These are phyloP conservation scores for Cucurbitaria berberidis DNA, from an alignment of 2,329 filamentous ascomycete genomes.

Conservation along the genomic window DNA sequence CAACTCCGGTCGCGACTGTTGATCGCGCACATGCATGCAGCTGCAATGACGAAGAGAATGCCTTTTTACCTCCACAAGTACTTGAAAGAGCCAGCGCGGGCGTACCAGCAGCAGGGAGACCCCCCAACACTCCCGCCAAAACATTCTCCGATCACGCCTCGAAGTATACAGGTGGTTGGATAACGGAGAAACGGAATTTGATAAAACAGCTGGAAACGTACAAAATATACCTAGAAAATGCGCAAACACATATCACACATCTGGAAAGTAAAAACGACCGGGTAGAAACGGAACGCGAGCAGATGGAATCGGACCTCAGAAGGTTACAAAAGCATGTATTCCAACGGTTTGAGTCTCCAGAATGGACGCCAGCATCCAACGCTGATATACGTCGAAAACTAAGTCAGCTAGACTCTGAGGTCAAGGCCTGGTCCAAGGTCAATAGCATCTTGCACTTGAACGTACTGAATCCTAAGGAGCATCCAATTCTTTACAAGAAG, in stretches of 20 bases:
- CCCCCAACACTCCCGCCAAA: not conserved
- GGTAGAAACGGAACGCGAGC: not conserved
- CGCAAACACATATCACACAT: not conserved
- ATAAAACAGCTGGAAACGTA: not conserved
- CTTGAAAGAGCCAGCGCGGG: not conserved
- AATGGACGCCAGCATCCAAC: not conserved
- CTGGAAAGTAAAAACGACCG: not conserved
- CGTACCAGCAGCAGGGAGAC: not conserved
- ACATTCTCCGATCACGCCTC: not conserved
- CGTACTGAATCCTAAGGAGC: not conserved
- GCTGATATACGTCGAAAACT: not conserved
- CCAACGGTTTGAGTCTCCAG: not conserved
- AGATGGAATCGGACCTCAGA: not conserved
- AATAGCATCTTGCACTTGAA: not conserved
- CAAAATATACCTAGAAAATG: not conserved
- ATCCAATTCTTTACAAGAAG: not conserved
- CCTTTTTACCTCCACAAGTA: not conserved
- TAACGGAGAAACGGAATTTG: not conserved
- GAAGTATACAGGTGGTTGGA: not conserved
- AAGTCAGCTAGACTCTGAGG: not conserved
- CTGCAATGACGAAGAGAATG: not conserved
- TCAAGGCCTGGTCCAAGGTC: not conserved
- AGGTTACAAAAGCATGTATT: not conserved
- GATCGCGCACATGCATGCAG: not conserved
- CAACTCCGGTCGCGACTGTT: not conserved